Evolutionary conservation across 2,329 filamentous ascomycete genomes (phyloP).

Genomic region (Helminthosporium solani): DNA sequence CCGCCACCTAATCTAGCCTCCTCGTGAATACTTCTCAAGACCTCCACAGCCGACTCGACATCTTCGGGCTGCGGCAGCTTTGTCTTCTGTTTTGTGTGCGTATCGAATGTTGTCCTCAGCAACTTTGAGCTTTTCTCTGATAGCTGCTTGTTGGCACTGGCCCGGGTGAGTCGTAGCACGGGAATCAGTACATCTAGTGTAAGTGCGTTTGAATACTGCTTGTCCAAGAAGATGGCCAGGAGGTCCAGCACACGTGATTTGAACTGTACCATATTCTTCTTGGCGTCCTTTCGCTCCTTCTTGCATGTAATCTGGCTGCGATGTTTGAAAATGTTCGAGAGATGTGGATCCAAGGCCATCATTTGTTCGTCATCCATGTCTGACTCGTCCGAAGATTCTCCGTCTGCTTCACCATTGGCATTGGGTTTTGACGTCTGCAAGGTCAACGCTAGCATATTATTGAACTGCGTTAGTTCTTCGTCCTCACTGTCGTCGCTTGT

Average conservation of each 20-base stretch:
- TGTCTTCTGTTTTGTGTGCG: constrained; percentile 53
- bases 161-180: constrained; percentile 72
- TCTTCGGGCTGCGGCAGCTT: constrained; percentile 47
- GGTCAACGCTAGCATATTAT: constrained; percentile 74
- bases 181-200: constrained; percentile 72
- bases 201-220: constrained; percentile 67
- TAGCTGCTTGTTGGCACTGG: constrained; percentile 74
- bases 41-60: constrained; percentile 51
- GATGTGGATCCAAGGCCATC: constrained; percentile 80
- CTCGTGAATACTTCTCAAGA: constrained; percentile 67
- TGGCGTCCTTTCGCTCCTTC: constrained; percentile 83
- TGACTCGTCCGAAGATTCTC: constrained; percentile 61
- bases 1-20: constrained; percentile 63
- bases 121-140: constrained; percentile 71
- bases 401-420: constrained; percentile 59
- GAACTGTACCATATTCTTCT: constrained; percentile 87
- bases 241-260: constrained; percentile 92
- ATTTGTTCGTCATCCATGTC: constrained; percentile 97
- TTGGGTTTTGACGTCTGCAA: constrained; percentile 65
- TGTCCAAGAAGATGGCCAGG: constrained; percentile 79
- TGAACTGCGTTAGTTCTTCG: constrained; percentile 61
- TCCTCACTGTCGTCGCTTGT: constrained; percentile 34
- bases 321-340: constrained; percentile 82
- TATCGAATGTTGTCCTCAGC: constrained; percentile 69
- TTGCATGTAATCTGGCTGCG: constrained; percentile 65